These are phyloP conservation scores for Psidium guajava DNA, from an alignment of 345 rosid genomes.

Conservation along the genomic window DNA sequence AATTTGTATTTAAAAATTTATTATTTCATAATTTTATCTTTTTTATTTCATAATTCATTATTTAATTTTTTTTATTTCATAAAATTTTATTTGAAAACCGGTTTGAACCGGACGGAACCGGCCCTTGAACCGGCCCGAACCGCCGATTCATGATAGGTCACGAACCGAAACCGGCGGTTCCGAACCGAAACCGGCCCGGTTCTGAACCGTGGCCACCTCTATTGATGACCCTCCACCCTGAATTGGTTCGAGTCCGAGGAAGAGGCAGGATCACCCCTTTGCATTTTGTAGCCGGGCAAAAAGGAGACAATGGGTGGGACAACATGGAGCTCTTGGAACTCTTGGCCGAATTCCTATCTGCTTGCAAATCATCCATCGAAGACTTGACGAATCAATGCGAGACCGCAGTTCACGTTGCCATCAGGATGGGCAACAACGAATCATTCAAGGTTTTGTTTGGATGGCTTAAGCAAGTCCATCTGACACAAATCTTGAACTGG, in stretches of 20 bases:
- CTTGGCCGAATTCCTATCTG: background rate
- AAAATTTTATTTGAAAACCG: too few species aligned
- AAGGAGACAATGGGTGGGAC: background rate
- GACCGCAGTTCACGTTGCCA: background rate
- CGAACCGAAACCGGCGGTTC: too few species aligned
- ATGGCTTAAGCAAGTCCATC: background rate
- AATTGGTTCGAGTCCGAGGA: background rate
- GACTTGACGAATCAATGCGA: background rate
- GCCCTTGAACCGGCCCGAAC: too few species aligned
- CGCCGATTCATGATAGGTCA: too few species aligned
- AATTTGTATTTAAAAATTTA: too few species aligned
- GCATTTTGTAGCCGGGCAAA: background rate
- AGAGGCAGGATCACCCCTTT: background rate
- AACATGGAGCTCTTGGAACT: background rate
- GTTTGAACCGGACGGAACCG: too few species aligned
- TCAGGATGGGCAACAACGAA: background rate
- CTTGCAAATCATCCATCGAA: background rate
- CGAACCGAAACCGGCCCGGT: too few species aligned
- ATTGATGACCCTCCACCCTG: background rate
- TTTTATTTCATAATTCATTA: too few species aligned
- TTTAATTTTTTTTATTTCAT: too few species aligned
- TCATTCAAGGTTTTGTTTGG: background rate
- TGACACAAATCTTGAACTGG: background rate
- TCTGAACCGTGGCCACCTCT: too few species aligned
- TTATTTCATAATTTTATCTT: too few species aligned